Conservation (phyloP, 768 basidiomycete genomes). For the Rhodotorula paludigena region DNA sequence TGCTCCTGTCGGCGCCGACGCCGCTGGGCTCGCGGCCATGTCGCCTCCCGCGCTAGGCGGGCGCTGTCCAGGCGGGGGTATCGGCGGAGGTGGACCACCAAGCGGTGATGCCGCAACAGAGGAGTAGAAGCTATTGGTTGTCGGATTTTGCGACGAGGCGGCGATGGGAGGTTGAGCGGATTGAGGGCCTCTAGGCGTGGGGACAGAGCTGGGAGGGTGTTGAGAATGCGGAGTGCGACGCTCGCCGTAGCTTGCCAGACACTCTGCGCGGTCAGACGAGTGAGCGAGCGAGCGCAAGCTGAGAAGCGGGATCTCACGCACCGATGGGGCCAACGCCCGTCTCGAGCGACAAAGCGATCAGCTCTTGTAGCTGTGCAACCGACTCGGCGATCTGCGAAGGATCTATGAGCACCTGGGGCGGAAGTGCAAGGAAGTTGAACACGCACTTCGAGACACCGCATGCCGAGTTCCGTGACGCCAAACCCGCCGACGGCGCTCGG, state of each 20-base stretch:
- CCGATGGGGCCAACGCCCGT: slow-evolving; percentile 25
- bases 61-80: not conserved
- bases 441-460: slow-evolving; percentile 38
- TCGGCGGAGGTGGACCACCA: too few species aligned
- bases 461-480: slow-evolving; percentile 38
- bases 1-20: not conserved
- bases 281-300: not conserved
- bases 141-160: too few species aligned
- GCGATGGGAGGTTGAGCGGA: too few species aligned
- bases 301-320: not conserved
- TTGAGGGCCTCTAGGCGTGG: too few species aligned
- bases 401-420: accelerated
- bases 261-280: slow-evolving; percentile 23
- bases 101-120: too few species aligned
- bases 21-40: not conserved
- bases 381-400: slow-evolving; percentile 34
- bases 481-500: slow-evolving; percentile 31
- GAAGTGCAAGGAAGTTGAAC: too few species aligned
- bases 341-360: slow-evolving; percentile 35
- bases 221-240: not conserved
- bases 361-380: slow-evolving; percentile 37
- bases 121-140: too few species aligned
- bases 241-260: slow-evolving; percentile 27
- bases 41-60: too few species aligned
- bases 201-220: not conserved